Conservation (phyloP, 148 eudicot species). For the Euryodendron excelsum region DNA sequence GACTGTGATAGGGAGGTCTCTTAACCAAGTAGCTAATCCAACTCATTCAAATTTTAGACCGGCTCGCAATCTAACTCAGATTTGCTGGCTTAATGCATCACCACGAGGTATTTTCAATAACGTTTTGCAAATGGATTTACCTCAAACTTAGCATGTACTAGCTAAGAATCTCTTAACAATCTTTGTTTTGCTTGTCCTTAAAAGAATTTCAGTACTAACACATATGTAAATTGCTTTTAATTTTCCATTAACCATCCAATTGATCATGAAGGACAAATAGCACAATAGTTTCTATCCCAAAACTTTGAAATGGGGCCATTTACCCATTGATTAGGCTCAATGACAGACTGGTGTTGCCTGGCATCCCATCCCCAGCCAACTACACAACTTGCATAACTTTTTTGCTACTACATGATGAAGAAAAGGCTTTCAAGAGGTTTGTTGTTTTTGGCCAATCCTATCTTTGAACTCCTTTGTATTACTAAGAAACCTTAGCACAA, state of each 20-base stretch:
- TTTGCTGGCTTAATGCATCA: no score
- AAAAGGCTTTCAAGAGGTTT: not conserved
- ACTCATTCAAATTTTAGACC: no score
- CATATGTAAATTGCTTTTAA: not conserved
- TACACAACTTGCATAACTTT: not conserved
- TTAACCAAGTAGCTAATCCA: no score
- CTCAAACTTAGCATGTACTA: no score
- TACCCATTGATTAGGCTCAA: not conserved
- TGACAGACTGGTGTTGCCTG: not conserved
- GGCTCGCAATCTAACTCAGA: no score
- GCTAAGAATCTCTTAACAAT: not conserved
- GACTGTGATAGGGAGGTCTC: no score
- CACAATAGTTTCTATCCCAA: not conserved
- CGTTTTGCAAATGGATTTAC: not conserved
- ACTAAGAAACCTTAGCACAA: not conserved
- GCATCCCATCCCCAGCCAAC: not conserved
- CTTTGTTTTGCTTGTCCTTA: not conserved
- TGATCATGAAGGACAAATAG: not conserved
- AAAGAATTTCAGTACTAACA: not conserved
- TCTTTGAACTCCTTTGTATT: not conserved
- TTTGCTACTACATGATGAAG: not conserved
- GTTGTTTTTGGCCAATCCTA: not conserved
- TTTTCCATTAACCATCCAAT: not conserved
- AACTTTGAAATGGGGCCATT: not conserved
- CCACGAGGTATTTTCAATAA: no score